Base-by-base conservation (phyloP, 2,329 filamentous ascomycete species). In the Xylaria sp. region DNA sequence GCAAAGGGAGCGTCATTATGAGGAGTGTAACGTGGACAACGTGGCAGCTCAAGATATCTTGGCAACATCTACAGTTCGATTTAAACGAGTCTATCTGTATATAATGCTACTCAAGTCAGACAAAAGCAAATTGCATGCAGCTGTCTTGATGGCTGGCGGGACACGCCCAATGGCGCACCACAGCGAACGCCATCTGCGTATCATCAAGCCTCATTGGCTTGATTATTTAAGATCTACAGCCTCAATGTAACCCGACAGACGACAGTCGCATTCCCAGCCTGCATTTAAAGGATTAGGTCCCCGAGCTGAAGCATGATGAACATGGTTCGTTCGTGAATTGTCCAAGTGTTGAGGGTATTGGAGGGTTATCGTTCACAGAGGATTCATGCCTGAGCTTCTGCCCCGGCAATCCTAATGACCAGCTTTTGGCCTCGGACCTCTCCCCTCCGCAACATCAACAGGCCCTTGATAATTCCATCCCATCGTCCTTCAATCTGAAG, bases 401-500 rank as follows among this genome's bases (percentile, higher is more conserved):
- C 46, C 18, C 20, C 46, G 46, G 46, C 46, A 18, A 48, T 48
- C 46, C n/a, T 48, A n/a, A 48, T 48, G 9, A 48, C 46, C 9
- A 48, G 7, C n/a, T 48, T 48, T 20, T 23, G 46, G n/a, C 46
- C 46, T 23, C 46, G n/a, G 46, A 48, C 46, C 46, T 48, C 46
- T 48, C 46, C 46, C 46, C 46, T 12, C 46, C 46, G 46, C 46
- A 48, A 10, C 46, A 48, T 48, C 46, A 20, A 10, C 46, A 48
- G n/a, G 9, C 46, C 46, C 9, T 48, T 48, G n/a, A 48, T 48
- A 20, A 48, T 20, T 10, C 46, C 46, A 10, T 48, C 46, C 46
- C 46, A 48, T 48, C n/a, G 46, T 8, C 46, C 46, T 7, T 48
- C 46, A 48, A 48, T 48, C 46, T 48, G 46, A 48, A 48, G 46